Evolutionary conservation across 2,329 filamentous ascomycete species (phyloP), one percentile per base, ranked within the genome.

Genomic region (Daldinia eschscholtzii): DNA sequence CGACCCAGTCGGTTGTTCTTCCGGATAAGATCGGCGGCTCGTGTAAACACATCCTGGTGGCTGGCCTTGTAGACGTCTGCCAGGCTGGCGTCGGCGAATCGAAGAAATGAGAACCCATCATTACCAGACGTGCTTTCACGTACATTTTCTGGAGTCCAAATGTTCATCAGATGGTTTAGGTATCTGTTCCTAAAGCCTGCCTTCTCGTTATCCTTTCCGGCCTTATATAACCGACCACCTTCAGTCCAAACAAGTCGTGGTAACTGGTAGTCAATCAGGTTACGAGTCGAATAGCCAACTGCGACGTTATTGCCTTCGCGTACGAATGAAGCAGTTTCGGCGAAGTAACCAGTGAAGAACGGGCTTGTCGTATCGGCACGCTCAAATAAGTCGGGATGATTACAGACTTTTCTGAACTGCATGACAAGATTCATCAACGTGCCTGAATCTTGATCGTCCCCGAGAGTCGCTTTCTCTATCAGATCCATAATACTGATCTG

Each of bases 321-420:
- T 73, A 98, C 85, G 80, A 99, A 98, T 0, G 94, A 98, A 0
- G 93, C 94, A 0, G 95, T 98, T 83, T 99, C 96, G 13, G 94
- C 96, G 80, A 95, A 99, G 78, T 91, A 89, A n/a, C 90, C 89
- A 74, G 92, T 90, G 0, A 93, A 92, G 75, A 95, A 91, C 0
- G 96, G 93, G 7, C 94, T 97, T 26, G 88, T 91, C 7, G 93
- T 97, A 68, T 98, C 95, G 9, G 95, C 94, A 52, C 96, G 91
- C 81, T 99, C 94, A 74, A 99, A 99, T 37, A 99, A 82, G 81
- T 99, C 96, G 0, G 96, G 96, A 79, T 99, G 96, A 78, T 99
- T 99, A 84, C 96, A 99, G 64, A 99, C 96, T 83, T 99, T 99
- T 75, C 96, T 90, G 88, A 99, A 99, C 82, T 99, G 96, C 96